Base-by-base conservation (phyloP, 2,329 filamentous ascomycete species). In the Colletotrichum gloeosporioides region DNA sequence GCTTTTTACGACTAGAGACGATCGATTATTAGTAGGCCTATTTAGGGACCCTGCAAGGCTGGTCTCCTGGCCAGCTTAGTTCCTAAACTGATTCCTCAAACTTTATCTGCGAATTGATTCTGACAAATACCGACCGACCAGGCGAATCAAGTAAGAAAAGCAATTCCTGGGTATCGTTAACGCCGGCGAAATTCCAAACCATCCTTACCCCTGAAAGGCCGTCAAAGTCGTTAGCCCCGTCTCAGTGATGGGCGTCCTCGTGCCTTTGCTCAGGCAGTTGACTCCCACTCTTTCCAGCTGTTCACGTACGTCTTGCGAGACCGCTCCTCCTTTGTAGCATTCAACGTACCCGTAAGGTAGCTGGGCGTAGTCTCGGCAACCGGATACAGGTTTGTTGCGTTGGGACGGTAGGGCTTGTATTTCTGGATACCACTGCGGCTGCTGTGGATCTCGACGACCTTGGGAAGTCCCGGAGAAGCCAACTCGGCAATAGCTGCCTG, bases 391-490 rank as follows among this genome's bases (percentile, higher is more conserved):
- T 36, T 31, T 32, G 61, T 29, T 22, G 53, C 66, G 36, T 64
- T 57, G 12, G 72, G 69, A 12, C 73, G 65, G 27, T 77, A 78
- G 18, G 77, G 53, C 31, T 77, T 73, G 55, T 77, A 78, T 27
- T 62, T 72, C 55, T 73, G 72, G 32, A 55, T 27, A 49, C 71
- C 69, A 15, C 36, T 77, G 31, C 77, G 77, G 36, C 18, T 78
- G 64, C 72, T 77, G 27, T 71, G 63, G 29, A 78, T 77, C 63
- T 78, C 69, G 13, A 78, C 69, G 36, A 78, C 63, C 39, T 44
- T 77, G 16, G 77, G 77, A 9, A 73, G 69, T 25, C 77, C 77
- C 4, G 72, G 77, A 7, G 75, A 78, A 32, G 72, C 73, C 39
- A 78, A 39, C 67, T 77, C 77, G 31, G 73, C 76, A 34, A 78